Conservation (phyloP, 352 stramenopile species). For the Pythium phragmitis region DNA sequence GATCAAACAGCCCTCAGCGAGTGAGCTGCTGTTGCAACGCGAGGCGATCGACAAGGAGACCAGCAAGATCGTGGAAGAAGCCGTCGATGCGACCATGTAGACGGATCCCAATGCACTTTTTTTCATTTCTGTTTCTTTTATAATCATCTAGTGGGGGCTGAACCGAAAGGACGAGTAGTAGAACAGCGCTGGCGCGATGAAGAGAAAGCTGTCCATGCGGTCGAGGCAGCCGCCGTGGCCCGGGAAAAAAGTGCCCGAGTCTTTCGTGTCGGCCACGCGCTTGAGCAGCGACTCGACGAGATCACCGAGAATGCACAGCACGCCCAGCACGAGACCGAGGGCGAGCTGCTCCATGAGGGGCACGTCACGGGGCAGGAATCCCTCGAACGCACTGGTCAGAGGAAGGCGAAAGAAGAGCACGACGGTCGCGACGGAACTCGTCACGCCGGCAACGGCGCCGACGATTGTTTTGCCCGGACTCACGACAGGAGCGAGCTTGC, state of each 20-base stretch:
- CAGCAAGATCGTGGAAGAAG: constrained; percentile 33
- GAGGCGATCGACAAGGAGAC: constrained; percentile 30
- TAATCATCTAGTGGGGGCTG: background rate
- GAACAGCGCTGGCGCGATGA: constrained; percentile 61
- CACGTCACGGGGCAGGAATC: constrained; percentile 32
- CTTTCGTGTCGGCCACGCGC: constrained; percentile 65
- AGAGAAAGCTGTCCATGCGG: constrained; percentile 78
- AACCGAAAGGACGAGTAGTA: constrained; percentile 42
- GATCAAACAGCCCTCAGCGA: constrained; percentile 12
- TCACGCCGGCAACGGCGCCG: constrained; percentile 49
- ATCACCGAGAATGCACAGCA: constrained; percentile 64
- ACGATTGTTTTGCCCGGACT: constrained; percentile 73
- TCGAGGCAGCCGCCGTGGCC: constrained; percentile 77
- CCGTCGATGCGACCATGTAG: constrained; percentile 55
- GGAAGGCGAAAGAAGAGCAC: constrained; percentile 41
- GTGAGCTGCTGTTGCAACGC: constrained; percentile 3
- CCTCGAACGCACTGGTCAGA: background rate
- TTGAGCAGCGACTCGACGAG: constrained; percentile 72
- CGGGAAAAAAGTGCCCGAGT: constrained; percentile 70
- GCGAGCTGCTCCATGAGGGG: constrained; percentile 38
- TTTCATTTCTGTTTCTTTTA: background rate
- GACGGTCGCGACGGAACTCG: constrained; percentile 44
- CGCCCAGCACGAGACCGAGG: constrained; percentile 45
- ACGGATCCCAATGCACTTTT: background rate
- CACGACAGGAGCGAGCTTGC: constrained; percentile 59